These are phyloP conservation scores for Piloderma croceum DNA, from an alignment of 768 basidiomycete species.

Conservation along the genomic window DNA sequence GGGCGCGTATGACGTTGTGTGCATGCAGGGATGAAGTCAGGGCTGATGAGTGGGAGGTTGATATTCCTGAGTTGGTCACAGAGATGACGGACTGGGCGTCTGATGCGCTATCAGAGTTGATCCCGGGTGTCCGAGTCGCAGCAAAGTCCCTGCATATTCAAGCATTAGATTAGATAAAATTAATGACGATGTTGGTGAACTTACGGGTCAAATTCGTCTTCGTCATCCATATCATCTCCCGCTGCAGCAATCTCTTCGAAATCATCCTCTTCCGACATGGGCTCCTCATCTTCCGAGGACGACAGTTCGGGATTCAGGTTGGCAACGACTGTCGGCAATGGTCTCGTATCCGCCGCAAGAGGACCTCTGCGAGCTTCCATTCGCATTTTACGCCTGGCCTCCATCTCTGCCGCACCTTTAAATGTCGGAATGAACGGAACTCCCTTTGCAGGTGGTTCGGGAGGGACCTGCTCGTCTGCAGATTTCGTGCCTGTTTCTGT, in stretches of 20 bases:
- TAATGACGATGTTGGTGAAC: conserved; percentile 19
- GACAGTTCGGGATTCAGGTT: conserved; percentile 42
- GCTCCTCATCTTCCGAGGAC: conserved; percentile 52
- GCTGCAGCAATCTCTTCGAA: conserved; percentile 45
- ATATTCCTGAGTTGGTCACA: conserved; percentile 40
- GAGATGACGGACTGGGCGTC: conserved; percentile 60
- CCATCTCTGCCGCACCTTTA: conserved; percentile 85
- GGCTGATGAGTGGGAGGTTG: conserved; percentile 51
- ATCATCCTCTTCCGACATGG: conserved; percentile 41
- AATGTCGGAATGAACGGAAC: conserved; percentile 71
- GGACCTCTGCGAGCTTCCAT: conserved; percentile 55
- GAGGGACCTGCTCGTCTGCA: conserved; percentile 13
- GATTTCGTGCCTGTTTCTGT: not conserved
- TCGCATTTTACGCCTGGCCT: conserved; percentile 57
- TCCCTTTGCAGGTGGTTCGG: conserved; percentile 41
- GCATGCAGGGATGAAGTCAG: conserved; percentile 43
- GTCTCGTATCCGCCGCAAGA: conserved; percentile 24
- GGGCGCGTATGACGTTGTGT: conserved; percentile 28
- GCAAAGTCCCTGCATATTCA: conserved; percentile 55
- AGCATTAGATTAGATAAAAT: not conserved
- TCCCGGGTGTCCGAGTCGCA: conserved; percentile 44
- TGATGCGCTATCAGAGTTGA: conserved; percentile 56
- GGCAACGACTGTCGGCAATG: conserved; percentile 21
- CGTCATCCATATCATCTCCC: conserved; percentile 53
- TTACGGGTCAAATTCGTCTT: conserved; percentile 78